Evolutionary conservation across 495 filamentous ascomycete species (phyloP).

Genomic region (Tuber aestivum): DNA sequence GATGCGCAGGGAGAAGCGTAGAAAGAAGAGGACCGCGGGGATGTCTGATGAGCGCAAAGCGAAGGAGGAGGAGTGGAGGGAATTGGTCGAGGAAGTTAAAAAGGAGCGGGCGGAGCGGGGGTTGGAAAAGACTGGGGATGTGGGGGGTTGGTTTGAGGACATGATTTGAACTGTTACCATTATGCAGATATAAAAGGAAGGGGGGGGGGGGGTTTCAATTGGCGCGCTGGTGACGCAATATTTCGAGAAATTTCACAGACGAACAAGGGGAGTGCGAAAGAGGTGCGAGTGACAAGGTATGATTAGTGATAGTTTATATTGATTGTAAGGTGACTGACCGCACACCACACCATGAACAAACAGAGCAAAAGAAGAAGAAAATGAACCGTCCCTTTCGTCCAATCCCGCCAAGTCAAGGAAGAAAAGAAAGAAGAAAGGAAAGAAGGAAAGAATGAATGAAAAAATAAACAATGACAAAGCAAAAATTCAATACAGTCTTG

Average conservation of each 20-base stretch:
- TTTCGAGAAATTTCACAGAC: not conserved
- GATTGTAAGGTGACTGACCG: not conserved
- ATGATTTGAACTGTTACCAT: not conserved
- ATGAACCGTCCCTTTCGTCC: not conserved
- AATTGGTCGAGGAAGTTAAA: slow-evolving; percentile 67
- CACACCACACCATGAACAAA: not conserved
- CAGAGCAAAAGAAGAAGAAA: not conserved
- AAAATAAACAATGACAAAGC: not conserved
- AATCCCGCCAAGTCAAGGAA: not conserved
- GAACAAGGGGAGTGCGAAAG: not conserved
- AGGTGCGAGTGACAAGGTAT: not conserved
- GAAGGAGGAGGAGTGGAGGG: slow-evolving; percentile 63
- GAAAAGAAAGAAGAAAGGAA: not conserved
- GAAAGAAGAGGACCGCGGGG: slow-evolving; percentile 63
- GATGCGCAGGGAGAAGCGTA: slow-evolving; percentile 66
- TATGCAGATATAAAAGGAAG: not conserved
- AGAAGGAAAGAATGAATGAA: not conserved
- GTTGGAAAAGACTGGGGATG: slow-evolving; percentile 40
- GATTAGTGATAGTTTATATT: not conserved
- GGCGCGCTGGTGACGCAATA: not conserved
- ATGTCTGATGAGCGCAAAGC: slow-evolving; percentile 70
- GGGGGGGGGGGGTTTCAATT: no score
- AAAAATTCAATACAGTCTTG: slow-evolving; percentile 3
- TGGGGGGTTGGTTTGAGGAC: slow-evolving; percentile 40
- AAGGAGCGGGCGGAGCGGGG: slow-evolving; percentile 45